Conservation (phyloP, 495 filamentous ascomycete genomes). For the Penicillium bovifimosum region DNA sequence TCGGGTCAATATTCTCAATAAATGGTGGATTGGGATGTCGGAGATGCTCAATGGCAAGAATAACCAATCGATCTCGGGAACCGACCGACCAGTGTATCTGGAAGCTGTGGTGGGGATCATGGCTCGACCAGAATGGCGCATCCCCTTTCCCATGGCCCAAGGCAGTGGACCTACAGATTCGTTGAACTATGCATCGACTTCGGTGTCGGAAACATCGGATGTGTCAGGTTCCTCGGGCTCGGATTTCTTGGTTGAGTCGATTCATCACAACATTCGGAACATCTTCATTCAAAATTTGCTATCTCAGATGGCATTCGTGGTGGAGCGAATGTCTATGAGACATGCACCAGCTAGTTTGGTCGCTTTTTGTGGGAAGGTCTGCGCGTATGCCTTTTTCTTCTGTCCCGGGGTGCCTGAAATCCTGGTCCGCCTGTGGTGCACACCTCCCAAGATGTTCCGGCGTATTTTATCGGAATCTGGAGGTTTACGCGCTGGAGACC, state of each 20-base stretch:
- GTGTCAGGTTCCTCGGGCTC: slow-evolving; percentile 48
- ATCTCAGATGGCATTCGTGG: slow-evolving; percentile 80
- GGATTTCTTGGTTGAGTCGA: slow-evolving; percentile 80
- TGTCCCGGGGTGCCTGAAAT: slow-evolving; percentile 85
- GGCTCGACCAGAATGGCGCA: slow-evolving; percentile 88
- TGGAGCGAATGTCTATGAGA: slow-evolving; percentile 85
- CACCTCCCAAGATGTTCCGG: slow-evolving; percentile 58
- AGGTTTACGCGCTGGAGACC: slow-evolving; percentile 33
- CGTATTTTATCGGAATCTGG: slow-evolving; percentile 66
- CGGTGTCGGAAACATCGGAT: slow-evolving; percentile 39
- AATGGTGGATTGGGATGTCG: slow-evolving; percentile 91
- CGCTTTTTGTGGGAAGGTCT: slow-evolving; percentile 88
- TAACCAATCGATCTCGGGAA: slow-evolving; percentile 65
- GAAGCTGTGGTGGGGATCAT: slow-evolving; percentile 82
- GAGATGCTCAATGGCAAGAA: slow-evolving; percentile 76
- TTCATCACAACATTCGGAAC: slow-evolving; percentile 89
- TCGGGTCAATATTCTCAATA: slow-evolving; percentile 75
- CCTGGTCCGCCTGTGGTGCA: slow-evolving; percentile 76
- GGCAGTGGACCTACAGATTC: slow-evolving; percentile 24
- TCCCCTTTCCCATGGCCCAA: slow-evolving; percentile 51
- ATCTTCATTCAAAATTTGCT: slow-evolving; percentile 84
- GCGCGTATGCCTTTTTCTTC: slow-evolving; percentile 95
- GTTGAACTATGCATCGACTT: slow-evolving; percentile 33
- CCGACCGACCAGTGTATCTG: slow-evolving; percentile 74
- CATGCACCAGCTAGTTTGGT: slow-evolving; percentile 90